Evolutionary conservation across 2,329 filamentous ascomycete species (phyloP), one percentile per base, ranked within the genome.

Genomic region (Talaromyces pinophilus): DNA sequence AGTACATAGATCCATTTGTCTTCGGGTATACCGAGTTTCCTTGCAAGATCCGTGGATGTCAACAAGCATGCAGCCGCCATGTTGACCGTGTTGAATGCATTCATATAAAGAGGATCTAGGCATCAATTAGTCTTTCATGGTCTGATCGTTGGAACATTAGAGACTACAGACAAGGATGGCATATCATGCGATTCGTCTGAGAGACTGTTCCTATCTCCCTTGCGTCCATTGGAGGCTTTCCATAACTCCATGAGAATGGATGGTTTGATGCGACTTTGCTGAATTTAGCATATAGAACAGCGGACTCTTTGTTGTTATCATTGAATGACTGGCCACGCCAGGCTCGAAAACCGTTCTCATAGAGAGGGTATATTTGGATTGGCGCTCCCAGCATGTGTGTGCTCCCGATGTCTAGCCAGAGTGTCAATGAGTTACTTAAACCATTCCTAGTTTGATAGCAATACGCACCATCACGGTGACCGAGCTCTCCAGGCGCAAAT

Each of bases 71-170:
- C 86, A 0, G 82, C 85, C 2, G 88, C 84, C 15, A 90, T 77
- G 67, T 91, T 90, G 42, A 91, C 84, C 1, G 82, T 88, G 69
- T 90, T 91, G 77, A 90, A 90, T 0, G 88, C 88, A 71, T 91
- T 91, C 88, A 90, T 90, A 10, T 90, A 75, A 0, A 91, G 77
- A 0, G 88, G 87, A 75, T 90, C 87, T 90, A 59, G 25, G 17
- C 1, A 25, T 55, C 22, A 35, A 0, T 25, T 6, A 42, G 33
- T 3, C 42, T 19, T n/a, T 4, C 28, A 19, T 44, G 42, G 17
- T 5, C 3, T n/a, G 0, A 17, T 22, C 33, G 5, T 5, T 35
- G 13, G 30, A 54, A 38, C 35, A n/a, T 8, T 28, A 5, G 42
- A 52, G 11, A 75, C 2, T 22, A 38, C 83, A 63, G 74, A 89